These are phyloP conservation scores for Candida nemodendra DNA, from an alignment of 805 yeast species.

Conservation along the genomic window DNA sequence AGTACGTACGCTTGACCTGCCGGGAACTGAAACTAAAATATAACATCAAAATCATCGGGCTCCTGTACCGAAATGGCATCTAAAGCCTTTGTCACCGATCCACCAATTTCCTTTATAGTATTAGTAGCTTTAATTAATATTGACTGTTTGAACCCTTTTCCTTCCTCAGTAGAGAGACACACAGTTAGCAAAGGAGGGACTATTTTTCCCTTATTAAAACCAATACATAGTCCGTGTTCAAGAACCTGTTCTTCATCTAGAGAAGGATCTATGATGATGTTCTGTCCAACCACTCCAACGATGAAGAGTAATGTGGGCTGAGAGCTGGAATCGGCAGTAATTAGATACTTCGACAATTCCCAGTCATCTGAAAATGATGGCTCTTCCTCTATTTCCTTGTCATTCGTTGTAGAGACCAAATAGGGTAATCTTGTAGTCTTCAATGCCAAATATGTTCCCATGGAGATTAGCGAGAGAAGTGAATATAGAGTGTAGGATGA, in stretches of 20 bases:
- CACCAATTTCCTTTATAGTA: conserved; percentile 61
- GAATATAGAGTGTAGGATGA: conserved; percentile 71
- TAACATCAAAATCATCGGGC: conserved; percentile 30
- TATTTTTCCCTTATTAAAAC: conserved; percentile 67
- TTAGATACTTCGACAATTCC: conserved; percentile 54
- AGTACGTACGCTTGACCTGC: no score
- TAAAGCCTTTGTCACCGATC: conserved; percentile 57
- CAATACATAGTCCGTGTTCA: conserved; percentile 75
- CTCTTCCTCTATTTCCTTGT: conserved; percentile 71
- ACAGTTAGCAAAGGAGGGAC: conserved; percentile 72
- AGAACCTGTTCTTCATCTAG: conserved; percentile 85
- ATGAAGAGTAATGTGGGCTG: conserved; percentile 78
- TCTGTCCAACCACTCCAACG: conserved; percentile 68
- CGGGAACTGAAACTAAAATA: no score
- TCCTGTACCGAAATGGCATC: conserved; percentile 45
- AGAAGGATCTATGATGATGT: conserved; percentile 79
- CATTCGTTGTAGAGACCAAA: conserved; percentile 65
- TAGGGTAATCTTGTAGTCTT: conserved; percentile 75
- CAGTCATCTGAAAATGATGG: conserved; percentile 92
- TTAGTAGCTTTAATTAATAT: conserved; percentile 53
- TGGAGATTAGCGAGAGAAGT: conserved; percentile 60
- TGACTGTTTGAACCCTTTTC: conserved; percentile 54
- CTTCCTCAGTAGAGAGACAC: conserved; percentile 50
- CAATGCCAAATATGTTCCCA: conserved; percentile 79
- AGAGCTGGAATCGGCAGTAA: conserved; percentile 38